Conservation (phyloP, 768 basidiomycete genomes). For the Pulveroboletus sp. region DNA sequence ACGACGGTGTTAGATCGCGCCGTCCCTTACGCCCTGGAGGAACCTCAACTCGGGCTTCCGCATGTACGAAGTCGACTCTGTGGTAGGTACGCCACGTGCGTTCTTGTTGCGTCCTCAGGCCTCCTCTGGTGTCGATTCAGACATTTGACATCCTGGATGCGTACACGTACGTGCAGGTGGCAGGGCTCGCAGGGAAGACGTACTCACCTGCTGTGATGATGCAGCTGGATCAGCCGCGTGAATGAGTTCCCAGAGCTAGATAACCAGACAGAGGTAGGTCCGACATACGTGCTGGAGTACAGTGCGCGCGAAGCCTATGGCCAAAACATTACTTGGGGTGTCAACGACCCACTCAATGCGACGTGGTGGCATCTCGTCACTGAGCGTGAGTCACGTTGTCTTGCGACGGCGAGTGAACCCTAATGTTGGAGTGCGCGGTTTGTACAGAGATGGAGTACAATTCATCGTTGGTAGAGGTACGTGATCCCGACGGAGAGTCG, state of each 20-base stretch:
- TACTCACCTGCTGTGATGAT: background rate
- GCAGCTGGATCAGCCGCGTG: conserved; percentile 63
- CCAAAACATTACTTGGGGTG: conserved; percentile 46
- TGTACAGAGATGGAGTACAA: conserved; percentile 23
- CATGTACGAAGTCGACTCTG: conserved; percentile 38
- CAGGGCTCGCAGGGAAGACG: background rate
- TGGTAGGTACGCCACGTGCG: conserved; percentile 12
- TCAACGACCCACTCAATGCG: conserved; percentile 63
- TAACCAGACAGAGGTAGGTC: conserved; percentile 49
- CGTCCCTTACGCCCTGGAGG: conserved; percentile 61
- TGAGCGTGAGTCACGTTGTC: conserved; percentile 41
- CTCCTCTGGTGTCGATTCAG: conserved; percentile 26
- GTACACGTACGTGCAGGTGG: conserved; percentile 50
- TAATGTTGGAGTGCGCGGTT: background rate
- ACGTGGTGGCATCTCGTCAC: conserved; percentile 80
- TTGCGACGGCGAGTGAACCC: background rate
- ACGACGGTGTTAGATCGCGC: conserved; percentile 26
- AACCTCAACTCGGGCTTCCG: conserved; percentile 73
- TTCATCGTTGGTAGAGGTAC: conserved; percentile 20
- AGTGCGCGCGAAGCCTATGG: conserved; percentile 67
- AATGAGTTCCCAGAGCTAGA: conserved; percentile 53
- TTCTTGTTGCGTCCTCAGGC: background rate
- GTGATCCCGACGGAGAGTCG: background rate
- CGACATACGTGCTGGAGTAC: conserved; percentile 58
- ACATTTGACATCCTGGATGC: conserved; percentile 73